Evolutionary conservation across 257 asterid genomes (phyloP).

Genomic region (Apocynum venetum): DNA sequence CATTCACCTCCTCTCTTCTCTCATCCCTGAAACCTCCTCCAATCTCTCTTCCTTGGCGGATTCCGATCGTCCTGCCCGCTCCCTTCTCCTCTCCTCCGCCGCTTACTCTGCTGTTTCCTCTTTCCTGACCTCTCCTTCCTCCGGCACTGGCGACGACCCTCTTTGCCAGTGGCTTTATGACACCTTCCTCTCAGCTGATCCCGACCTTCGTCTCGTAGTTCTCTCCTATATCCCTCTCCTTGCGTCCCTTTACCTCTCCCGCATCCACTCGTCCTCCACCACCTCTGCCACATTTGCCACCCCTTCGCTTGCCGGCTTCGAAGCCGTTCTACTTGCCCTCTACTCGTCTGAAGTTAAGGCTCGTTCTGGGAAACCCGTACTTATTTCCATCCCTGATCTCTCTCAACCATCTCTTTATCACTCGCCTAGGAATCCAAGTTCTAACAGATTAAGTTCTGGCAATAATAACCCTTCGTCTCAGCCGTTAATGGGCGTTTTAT

Average conservation of each 20-base stretch:
- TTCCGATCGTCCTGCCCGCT: slow-evolving; percentile 89
- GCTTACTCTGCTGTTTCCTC: slow-evolving; percentile 63
- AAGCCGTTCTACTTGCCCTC: slow-evolving; percentile 76
- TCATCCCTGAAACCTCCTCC: slow-evolving; percentile 43
- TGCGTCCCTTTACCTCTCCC: slow-evolving; percentile 56
- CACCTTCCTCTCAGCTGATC: slow-evolving; percentile 66
- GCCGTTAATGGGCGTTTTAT: slow-evolving; percentile 51
- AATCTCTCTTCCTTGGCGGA: slow-evolving; percentile 64
- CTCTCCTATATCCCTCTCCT: slow-evolving; percentile 69
- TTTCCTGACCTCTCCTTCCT: slow-evolving; percentile 43
- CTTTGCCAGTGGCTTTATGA: slow-evolving; percentile 97
- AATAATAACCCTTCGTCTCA: slow-evolving; percentile 16
- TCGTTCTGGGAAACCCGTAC: slow-evolving; percentile 68
- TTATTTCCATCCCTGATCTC: slow-evolving; percentile 77
- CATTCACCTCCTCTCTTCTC: slow-evolving; percentile 70
- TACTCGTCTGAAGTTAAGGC: slow-evolving; percentile 70
- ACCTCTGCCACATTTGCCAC: slow-evolving; percentile 25
- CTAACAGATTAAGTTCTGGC: slow-evolving; percentile 37
- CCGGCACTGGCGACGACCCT: slow-evolving; percentile 75
- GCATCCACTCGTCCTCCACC: slow-evolving; percentile 50
- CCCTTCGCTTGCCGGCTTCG: slow-evolving; percentile 73
- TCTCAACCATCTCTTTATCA: slow-evolving; percentile 88
- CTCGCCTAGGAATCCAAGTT: slow-evolving; percentile 44
- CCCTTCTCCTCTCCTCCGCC: slow-evolving; percentile 74
- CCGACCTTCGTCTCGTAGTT: slow-evolving; percentile 80